Percentiles rank a stretch among this genome's conserved stretches.
phyloP scores from a whole-genome alignment of 345 rosid species.

The Odontarrhena argentea region DNA sequence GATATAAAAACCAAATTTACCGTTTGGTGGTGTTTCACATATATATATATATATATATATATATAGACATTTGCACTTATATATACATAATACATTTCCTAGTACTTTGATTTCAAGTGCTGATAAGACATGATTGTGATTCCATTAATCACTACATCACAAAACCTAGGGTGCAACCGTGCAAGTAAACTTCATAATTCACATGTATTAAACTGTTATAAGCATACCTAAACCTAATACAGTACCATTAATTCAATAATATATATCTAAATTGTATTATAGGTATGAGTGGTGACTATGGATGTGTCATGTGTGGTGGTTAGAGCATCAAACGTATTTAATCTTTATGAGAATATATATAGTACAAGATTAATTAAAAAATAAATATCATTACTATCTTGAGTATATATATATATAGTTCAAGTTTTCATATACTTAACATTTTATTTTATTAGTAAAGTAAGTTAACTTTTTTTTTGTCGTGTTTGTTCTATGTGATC shows the following conservation, averaged over 20 bases:
- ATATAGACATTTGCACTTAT: slow-evolving; percentile 4
- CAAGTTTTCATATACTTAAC: no score
- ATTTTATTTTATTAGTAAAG: no score
- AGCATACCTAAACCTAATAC: slow-evolving; percentile 7
- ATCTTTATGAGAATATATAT: neutral
- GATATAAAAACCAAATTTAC: neutral
- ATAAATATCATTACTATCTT: no score
- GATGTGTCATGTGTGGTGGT: neutral
- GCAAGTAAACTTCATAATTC: slow-evolving; percentile 33
- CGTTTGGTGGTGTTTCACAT: slow-evolving; percentile 11
- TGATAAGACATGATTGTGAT: slow-evolving; percentile 28
- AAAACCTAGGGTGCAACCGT: slow-evolving; percentile 31
- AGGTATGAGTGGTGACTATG: slow-evolving; percentile 2
- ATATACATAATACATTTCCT: neutral
- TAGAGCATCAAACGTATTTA: neutral
- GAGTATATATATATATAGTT: no score
- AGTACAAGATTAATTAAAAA: no score
- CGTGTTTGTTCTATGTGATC: slow-evolving; percentile 5
- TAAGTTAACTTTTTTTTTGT: slow-evolving; percentile 6
- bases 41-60: neutral
- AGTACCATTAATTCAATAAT: neutral
- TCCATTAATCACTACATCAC: slow-evolving; percentile 21
- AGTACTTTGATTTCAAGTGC: slow-evolving; percentile 22
- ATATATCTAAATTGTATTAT: neutral
- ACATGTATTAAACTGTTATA: slow-evolving; percentile 15